phyloP scores from a whole-genome alignment of 2,329 filamentous ascomycete species.

The Colletotrichum destructivum region DNA sequence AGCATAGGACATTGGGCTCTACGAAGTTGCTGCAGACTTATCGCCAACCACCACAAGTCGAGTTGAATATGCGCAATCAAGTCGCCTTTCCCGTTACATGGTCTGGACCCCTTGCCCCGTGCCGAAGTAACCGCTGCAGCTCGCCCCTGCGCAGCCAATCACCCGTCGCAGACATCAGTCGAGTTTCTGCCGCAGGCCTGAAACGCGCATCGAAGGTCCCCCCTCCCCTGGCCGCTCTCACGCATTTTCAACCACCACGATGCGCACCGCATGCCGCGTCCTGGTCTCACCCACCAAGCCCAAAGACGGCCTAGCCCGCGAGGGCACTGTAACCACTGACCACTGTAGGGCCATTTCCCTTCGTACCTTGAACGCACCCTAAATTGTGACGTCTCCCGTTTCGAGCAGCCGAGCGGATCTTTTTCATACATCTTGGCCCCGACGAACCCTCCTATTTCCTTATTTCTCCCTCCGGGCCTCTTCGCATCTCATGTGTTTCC shows the following conservation, averaged over 20 bases:
- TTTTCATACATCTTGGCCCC: slow-evolving; percentile 30
- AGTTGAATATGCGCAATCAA: slow-evolving; percentile 4
- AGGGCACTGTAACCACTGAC: slow-evolving; percentile 44
- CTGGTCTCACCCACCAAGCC: slow-evolving; percentile 35
- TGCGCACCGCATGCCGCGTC: slow-evolving; percentile 31
- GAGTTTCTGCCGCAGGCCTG: slow-evolving; percentile 47
- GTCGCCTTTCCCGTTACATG: not conserved
- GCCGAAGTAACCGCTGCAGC: slow-evolving; percentile 39
- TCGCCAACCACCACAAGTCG: not conserved
- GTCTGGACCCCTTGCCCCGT: slow-evolving; percentile 29
- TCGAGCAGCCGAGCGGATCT: slow-evolving; percentile 45
- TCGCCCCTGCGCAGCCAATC: slow-evolving; percentile 34
- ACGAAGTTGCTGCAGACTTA: not conserved
- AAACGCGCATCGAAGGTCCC: slow-evolving; percentile 38
- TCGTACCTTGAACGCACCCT: slow-evolving; percentile 42
- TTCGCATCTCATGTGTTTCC: slow-evolving; percentile 35
- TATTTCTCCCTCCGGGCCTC: slow-evolving; percentile 32
- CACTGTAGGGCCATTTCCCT: slow-evolving; percentile 36
- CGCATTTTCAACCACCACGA: slow-evolving; percentile 30
- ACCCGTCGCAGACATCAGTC: slow-evolving; percentile 37
- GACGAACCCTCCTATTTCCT: slow-evolving; percentile 16
- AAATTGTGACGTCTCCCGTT: slow-evolving; percentile 49
- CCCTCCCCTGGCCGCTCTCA: slow-evolving; percentile 26
- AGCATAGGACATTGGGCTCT: not conserved
- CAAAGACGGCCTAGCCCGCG: slow-evolving; percentile 36